Conservation (phyloP, 441 rosid genomes). For the Gossypium aridum region DNA sequence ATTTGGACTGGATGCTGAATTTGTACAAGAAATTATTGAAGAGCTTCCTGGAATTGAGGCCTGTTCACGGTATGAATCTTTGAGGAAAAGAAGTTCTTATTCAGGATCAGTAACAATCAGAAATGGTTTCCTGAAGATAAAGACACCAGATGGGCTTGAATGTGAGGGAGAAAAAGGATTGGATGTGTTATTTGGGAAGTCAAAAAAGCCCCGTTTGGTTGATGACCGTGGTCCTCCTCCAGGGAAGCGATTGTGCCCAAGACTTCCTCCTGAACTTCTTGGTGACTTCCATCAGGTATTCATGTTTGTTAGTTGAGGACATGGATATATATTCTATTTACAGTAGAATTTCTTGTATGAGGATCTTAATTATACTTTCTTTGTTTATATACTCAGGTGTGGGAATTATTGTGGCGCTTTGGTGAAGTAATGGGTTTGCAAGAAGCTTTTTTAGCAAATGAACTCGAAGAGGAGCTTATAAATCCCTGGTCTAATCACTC, state of each 20-base stretch:
- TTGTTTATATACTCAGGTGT: conserved; percentile 49
- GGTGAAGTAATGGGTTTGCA: conserved; percentile 65
- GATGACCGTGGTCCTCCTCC: conserved; percentile 48
- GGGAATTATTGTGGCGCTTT: conserved; percentile 77
- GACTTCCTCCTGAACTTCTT: conserved; percentile 69
- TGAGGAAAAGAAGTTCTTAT: conserved; percentile 48
- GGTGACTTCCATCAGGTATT: conserved; percentile 94
- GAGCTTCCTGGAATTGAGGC: conserved; percentile 64
- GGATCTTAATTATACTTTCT: conserved; percentile 15
- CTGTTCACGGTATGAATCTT: conserved; percentile 61
- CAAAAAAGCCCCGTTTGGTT: conserved; percentile 43
- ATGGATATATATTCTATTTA: conserved; percentile 12
- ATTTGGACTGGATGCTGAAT: conserved; percentile 86
- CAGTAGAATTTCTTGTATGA: neutral
- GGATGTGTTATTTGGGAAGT: conserved; percentile 37
- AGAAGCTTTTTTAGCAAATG: conserved; percentile 44
- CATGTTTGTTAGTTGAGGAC: conserved; percentile 14
- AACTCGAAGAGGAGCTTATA: conserved; percentile 78
- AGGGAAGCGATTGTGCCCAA: conserved; percentile 59
- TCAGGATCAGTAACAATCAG: conserved; percentile 48
- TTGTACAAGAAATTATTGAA: conserved; percentile 90
- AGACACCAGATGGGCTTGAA: conserved; percentile 37
- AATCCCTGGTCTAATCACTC: conserved; percentile 48
- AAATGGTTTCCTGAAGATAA: conserved; percentile 53
- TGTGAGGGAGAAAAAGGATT: conserved; percentile 27